Evolutionary conservation across 345 rosid genomes (phyloP), one percentile per base, ranked within the genome.

Genomic region (Melaleuca alternifolia): DNA sequence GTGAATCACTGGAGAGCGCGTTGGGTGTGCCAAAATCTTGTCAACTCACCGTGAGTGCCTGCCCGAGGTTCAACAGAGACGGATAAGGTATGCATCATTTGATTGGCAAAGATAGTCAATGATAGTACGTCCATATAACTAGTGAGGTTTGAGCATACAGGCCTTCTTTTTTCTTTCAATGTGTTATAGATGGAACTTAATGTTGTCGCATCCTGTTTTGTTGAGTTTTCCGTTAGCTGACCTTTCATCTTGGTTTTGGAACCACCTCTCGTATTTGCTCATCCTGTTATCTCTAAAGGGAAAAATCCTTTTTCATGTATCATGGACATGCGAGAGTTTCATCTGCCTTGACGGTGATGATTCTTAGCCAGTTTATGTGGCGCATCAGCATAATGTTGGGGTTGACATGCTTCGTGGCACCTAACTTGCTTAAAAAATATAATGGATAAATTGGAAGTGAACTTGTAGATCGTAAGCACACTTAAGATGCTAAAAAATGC

Each of bases 31-130:
- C 62, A 24, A 56, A 56, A 56, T 56, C 61, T 56, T 56, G 61
- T 24, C 13, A 24, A 10, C 28, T 56, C 28, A 2, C 1, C 13
- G 61, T 56, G 1, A 1, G 1, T 4, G 13, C 0, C 11, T 56
- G 62, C 62, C 28, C 6, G 14, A 56, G 13, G 62, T 24, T 56
- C 62, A 56, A 56, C 12, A 56, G 28, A 56, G 62, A 56, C 4
- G 14, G 14, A 56, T 10, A 24, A 56, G 62, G n/a, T 56, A 56
- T 10, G 62, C 24, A 56, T 56, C 13, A 56, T 56, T 23, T 24
- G 1, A 24, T 56, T 56, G 13, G 28, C 61, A 23, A 56, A 56
- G 61, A 56, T 9, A 24, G n/a, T 54, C 6, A 5, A 54, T 54
- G 13, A 54, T 23, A 26, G n/a, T 54, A 54, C 23, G 61, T 54